A percentile compares a stretch with the other conserved stretches of the same genome.
Conservation (phyloP, 345 rosid genomes). For the Salix exigua region DNA sequence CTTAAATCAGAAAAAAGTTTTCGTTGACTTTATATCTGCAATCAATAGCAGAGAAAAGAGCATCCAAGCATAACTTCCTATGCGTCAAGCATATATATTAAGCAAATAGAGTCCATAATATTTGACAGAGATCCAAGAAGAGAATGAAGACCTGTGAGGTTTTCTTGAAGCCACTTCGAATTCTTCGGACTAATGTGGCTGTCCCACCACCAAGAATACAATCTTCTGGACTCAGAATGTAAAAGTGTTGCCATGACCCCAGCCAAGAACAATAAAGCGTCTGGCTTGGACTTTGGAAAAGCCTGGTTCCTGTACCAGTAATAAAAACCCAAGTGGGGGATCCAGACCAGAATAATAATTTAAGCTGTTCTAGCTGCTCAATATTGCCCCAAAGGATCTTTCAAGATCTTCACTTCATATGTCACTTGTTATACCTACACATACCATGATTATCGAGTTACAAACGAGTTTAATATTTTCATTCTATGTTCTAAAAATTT, state of each 20-base stretch:
- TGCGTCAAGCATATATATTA: not conserved
- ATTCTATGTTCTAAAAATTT: not conserved
- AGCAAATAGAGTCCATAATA: not conserved
- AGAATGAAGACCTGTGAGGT: slow-evolving; percentile 55
- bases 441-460: slow-evolving; percentile 2
- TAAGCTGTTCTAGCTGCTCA: slow-evolving; percentile 14
- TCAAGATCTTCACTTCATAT: slow-evolving; percentile 1
- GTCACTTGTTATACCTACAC: slow-evolving; percentile 12
- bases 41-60: not conserved
- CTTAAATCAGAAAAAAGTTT: not conserved
- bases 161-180: slow-evolving; percentile 83
- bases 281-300: slow-evolving; percentile 58
- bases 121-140: not conserved
- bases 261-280: slow-evolving; percentile 42
- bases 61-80: not conserved
- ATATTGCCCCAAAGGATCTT: not conserved
- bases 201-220: slow-evolving; percentile 88
- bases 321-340: slow-evolving; percentile 40
- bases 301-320: slow-evolving; percentile 41
- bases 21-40: not conserved
- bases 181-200: slow-evolving; percentile 71
- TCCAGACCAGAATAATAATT: slow-evolving; percentile 68
- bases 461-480: not conserved
- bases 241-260: slow-evolving; percentile 36
- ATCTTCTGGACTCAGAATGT: slow-evolving; percentile 30